These are phyloP conservation scores for Oryza brachyantha DNA, from an alignment of 176 grass and related monocot genomes.

Conservation along the genomic window DNA sequence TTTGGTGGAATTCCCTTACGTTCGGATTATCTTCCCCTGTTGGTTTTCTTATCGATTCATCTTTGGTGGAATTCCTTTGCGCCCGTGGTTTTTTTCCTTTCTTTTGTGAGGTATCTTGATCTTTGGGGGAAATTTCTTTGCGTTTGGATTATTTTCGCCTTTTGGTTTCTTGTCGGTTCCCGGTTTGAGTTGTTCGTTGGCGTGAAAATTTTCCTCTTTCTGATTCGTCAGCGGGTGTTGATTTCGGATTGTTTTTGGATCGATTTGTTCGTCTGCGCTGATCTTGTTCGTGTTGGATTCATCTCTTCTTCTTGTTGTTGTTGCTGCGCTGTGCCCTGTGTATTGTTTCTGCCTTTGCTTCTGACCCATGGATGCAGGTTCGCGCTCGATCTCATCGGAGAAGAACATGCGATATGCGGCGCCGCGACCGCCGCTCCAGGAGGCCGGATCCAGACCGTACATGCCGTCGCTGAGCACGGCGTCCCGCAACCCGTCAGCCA, in stretches of 20 bases:
- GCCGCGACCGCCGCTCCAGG: constrained; percentile 32
- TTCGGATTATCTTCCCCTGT: background rate
- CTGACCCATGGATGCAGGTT: constrained; percentile 48
- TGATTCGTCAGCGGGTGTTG: background rate
- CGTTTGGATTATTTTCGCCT: background rate
- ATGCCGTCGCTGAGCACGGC: constrained; percentile 46
- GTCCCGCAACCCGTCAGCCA: constrained; percentile 29
- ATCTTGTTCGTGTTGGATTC: background rate
- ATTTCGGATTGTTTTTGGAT: background rate
- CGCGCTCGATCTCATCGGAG: constrained; percentile 37
- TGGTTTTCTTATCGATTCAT: background rate
- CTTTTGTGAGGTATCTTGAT: no score
- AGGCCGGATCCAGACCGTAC: constrained; percentile 44
- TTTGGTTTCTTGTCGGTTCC: background rate
- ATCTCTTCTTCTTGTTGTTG: background rate
- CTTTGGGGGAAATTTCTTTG: background rate
- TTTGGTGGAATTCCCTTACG: background rate
- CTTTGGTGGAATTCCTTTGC: background rate
- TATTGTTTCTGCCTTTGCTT: background rate
- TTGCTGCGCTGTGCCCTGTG: background rate
- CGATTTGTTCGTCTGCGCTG: background rate
- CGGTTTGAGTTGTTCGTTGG: background rate
- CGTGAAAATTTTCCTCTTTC: background rate
- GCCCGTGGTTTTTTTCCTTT: background rate
- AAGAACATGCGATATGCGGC: constrained; percentile 6